A percentile compares a stretch with the other conserved stretches of the same genome.
phyloP scores from a whole-genome alignment of 768 basidiomycete genomes.

The Kondoa subrosea region DNA sequence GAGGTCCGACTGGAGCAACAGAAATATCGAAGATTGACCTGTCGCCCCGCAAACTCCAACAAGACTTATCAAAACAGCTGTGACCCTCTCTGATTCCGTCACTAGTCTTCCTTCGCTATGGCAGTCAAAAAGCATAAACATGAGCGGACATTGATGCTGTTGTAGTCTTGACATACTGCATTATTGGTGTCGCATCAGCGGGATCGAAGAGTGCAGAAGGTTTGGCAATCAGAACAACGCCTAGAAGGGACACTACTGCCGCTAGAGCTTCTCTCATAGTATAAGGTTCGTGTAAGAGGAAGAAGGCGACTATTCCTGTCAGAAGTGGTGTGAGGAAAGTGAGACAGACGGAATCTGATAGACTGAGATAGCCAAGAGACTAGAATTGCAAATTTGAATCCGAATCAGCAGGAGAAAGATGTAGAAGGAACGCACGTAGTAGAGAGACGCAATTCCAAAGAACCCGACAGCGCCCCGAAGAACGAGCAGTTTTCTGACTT shows the following conservation, averaged over 20 bases:
- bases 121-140: background rate
- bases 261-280: slow-evolving; percentile 22
- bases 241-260: slow-evolving; percentile 49
- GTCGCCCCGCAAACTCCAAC: slow-evolving; percentile 50
- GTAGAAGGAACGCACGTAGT: background rate
- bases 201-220: slow-evolving; percentile 56
- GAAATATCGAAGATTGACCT: slow-evolving; percentile 32
- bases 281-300: slow-evolving; percentile 26
- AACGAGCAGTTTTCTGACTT: slow-evolving; percentile 44
- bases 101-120: slow-evolving; percentile 18
- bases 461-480: slow-evolving; percentile 57
- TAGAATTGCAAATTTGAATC: slow-evolving; percentile 36
- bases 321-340: slow-evolving; percentile 60
- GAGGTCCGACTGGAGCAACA: no score
- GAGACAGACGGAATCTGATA: slow-evolving; percentile 62
- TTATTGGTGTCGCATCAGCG: background rate
- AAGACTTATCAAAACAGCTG: slow-evolving; percentile 39
- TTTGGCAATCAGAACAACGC: slow-evolving; percentile 64
- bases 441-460: slow-evolving; percentile 42
- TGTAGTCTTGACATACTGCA: no score
- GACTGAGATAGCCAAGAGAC: slow-evolving; percentile 53
- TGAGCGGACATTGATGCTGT: no score
- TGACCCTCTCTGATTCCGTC: slow-evolving; percentile 36
- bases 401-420: background rate
- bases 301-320: slow-evolving; percentile 37